Base-by-base conservation (phyloP, 768 basidiomycete genomes). In the Astraeus odoratus region DNA sequence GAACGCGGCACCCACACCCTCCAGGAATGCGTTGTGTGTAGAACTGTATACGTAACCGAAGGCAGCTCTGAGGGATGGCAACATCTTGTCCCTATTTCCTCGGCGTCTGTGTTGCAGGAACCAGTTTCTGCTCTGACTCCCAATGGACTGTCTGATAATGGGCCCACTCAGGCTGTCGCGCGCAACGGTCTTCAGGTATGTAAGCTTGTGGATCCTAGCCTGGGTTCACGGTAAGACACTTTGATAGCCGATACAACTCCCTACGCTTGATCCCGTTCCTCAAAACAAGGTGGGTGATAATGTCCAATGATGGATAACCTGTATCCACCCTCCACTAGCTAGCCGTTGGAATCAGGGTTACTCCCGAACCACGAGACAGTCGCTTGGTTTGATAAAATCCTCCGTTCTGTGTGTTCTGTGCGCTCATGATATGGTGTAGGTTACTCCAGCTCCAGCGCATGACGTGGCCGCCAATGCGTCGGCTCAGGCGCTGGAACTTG, bases 21-120 rank as follows among this genome's bases (percentile, higher is more conserved):
- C 18, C 48, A 88, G 87, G 84, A 87, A 70, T 90, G 87, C 53
- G 86, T 90, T 22, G 71, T 86, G 46, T 90, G 87, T 59, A 73
- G 73, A 30, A 70, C 67, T n/a, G 64, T 77, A 16, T 89, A 85
- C 63, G 49, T 75, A 23, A 70, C 72, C 12, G 75, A 81, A 55
- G 53, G 63, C 8, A 78, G 80, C 57, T 65, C 67, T 50, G 63
- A 71, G 49, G 81, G 77, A 26, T 61, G 69, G 51, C 74, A 75
- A 51, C 66, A 52, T 16, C 63, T 80, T 26, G 57, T 76, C 36
- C 59, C 68, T 39, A 52, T 55, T 23, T 48, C 53, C 9, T 44
- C 56, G 10, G 41, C 41, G 30, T 26, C 29, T 10, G 44, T 44
- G 9, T 19, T 40, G 23, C 15, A 39, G 29, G 51, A 52, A 30